A percentile compares a stretch with the other conserved stretches of the same genome.
Conservation (phyloP, 768 basidiomycete species). For the Sporobolomyces pararoseus region DNA sequence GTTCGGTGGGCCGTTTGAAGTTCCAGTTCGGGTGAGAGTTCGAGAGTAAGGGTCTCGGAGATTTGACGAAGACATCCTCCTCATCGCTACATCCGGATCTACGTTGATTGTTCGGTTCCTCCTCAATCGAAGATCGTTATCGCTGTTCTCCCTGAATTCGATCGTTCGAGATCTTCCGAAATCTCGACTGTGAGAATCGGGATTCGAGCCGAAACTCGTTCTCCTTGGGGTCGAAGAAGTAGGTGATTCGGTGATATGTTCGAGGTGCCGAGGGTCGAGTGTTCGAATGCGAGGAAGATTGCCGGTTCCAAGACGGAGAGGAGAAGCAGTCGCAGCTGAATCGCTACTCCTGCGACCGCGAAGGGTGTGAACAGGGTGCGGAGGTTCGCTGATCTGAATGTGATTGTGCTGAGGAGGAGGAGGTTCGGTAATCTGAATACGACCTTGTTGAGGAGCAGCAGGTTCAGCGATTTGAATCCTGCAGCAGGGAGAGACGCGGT, state of each 20-base stretch:
- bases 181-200: slow-evolving; percentile 16
- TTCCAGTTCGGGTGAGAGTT: slow-evolving; percentile 34
- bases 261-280: slow-evolving; percentile 19
- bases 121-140: slow-evolving; percentile 20
- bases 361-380: slow-evolving; percentile 4
- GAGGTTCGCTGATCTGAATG: slow-evolving; percentile 35
- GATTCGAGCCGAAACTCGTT: background rate
- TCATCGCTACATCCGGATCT: slow-evolving; percentile 16
- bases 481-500: too few relatives aligned
- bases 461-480: too few relatives aligned
- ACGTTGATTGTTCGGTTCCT: slow-evolving; percentile 21
- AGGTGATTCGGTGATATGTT: slow-evolving; percentile 24
- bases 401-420: slow-evolving; percentile 14
- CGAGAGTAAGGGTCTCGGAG: slow-evolving; percentile 18
- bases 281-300: slow-evolving; percentile 7
- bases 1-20: background rate
- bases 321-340: slow-evolving; percentile 21
- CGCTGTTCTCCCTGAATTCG: slow-evolving; percentile 36
- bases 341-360: slow-evolving; percentile 18
- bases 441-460: too few relatives aligned
- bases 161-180: slow-evolving; percentile 36
- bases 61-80: slow-evolving; percentile 27
- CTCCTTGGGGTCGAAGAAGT: background rate
- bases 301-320: slow-evolving; percentile 4
- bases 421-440: slow-evolving; percentile 34